Percentiles rank a stretch among this genome's conserved stretches.
phyloP scores from a whole-genome alignment of 2,329 filamentous ascomycete genomes.

The Beauveria bassiana region DNA sequence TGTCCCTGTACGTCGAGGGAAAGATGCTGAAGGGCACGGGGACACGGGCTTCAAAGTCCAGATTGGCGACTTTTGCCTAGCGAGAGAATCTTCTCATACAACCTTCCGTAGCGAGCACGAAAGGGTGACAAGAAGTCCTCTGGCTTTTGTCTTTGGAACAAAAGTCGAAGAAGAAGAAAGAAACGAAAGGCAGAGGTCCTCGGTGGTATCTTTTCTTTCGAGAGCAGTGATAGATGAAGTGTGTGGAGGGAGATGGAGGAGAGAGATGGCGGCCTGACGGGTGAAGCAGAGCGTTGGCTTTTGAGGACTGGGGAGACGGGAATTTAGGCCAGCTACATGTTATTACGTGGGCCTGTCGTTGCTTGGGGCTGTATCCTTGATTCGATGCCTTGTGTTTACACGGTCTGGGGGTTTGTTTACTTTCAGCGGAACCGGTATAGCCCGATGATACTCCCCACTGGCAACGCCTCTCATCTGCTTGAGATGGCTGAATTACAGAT shows the following conservation, averaged over 20 bases:
- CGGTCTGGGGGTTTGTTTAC: slow-evolving; percentile 10
- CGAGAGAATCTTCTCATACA: slow-evolving; percentile 59
- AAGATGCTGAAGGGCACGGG: slow-evolving; percentile 99
- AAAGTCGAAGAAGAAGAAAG: slow-evolving; percentile 37
- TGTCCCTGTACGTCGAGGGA: slow-evolving; percentile 86
- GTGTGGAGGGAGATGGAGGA: slow-evolving; percentile 33
- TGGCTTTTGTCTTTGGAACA: slow-evolving; percentile 54
- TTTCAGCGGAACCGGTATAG: slow-evolving; percentile 11
- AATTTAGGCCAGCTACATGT: slow-evolving; percentile 8
- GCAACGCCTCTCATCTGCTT: slow-evolving; percentile 7
- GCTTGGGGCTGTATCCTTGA: slow-evolving; percentile 8
- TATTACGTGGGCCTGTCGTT: slow-evolving; percentile 10
- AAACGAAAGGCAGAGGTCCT: slow-evolving; percentile 25
- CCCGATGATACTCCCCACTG: slow-evolving; percentile 6
- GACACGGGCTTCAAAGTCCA: slow-evolving; percentile 99
- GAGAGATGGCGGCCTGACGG: slow-evolving; percentile 20
- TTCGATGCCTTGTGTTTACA: slow-evolving; percentile 8
- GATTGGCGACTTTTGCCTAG: slow-evolving; percentile 79
- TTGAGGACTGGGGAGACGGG: slow-evolving; percentile 27
- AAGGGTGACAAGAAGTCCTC: slow-evolving; percentile 64
- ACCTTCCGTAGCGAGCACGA: slow-evolving; percentile 52
- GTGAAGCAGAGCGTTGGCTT: slow-evolving; percentile 29
- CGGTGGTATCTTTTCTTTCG: slow-evolving; percentile 24
- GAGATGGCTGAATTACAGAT: background rate
- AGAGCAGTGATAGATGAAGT: slow-evolving; percentile 21